phyloP scores from a whole-genome alignment of 208 protist species.

The Sergeia podlipaevii region DNA sequence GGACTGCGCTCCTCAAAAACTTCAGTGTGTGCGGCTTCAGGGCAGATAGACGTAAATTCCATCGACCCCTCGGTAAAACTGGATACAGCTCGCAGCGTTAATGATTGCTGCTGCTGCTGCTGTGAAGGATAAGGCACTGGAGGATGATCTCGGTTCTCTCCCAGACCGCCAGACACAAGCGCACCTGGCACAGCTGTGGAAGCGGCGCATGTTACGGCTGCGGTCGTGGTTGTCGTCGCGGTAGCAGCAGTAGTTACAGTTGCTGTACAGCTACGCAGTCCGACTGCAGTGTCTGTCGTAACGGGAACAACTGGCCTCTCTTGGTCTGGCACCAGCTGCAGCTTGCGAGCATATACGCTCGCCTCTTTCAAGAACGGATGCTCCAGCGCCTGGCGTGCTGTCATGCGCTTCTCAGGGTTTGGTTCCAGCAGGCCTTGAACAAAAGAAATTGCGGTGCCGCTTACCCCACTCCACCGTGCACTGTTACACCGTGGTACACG shows the following conservation, averaged over 20 bases:
- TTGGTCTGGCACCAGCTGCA: conserved; percentile 48
- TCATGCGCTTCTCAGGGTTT: conserved; percentile 44
- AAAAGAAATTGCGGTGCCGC: conserved; percentile 50
- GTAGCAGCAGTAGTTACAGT: neutral
- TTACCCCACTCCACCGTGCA: conserved; percentile 51
- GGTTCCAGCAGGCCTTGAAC: conserved; percentile 67
- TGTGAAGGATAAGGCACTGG: neutral
- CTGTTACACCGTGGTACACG: conserved; percentile 66
- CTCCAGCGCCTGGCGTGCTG: conserved; percentile 41
- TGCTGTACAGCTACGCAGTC: neutral
- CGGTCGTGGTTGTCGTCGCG: neutral
- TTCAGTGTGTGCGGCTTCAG: no score
- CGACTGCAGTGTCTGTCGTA: neutral
- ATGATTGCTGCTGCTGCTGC: no score
- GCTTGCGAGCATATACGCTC: conserved; percentile 32
- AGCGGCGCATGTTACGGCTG: neutral
- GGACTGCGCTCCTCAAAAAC: no score
- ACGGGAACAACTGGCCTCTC: conserved; percentile 5
- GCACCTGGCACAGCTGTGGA: no score
- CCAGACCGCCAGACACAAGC: no score
- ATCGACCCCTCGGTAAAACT: no score
- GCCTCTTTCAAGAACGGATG: conserved; percentile 63
- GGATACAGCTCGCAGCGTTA: no score
- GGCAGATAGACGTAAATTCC: no score
- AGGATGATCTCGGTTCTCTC: neutral